phyloP scores from a whole-genome alignment of 2,329 filamentous ascomycete genomes.

The Sarocladium oryzae region DNA sequence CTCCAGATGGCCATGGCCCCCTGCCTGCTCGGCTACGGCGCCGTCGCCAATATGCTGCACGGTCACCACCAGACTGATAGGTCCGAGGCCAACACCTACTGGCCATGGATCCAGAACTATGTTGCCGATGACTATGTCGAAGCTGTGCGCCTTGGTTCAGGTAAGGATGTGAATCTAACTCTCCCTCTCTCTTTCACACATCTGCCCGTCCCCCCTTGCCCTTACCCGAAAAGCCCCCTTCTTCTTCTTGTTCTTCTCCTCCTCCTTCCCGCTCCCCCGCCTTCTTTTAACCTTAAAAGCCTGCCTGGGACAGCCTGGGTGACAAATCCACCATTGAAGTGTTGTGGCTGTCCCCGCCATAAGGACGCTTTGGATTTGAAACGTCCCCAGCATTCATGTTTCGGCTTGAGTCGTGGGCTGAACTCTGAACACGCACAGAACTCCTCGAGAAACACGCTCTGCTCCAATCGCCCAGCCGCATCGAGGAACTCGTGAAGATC shows the following conservation, averaged over 20 bases:
- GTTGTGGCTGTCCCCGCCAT: no score
- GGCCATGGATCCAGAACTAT: constrained; percentile 89
- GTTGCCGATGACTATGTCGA: constrained; percentile 70
- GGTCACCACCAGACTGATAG: constrained; percentile 53
- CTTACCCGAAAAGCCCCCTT: not conserved
- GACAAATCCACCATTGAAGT: no score
- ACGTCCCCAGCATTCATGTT: not conserved
- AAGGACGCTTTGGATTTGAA: not conserved
- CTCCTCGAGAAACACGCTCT: constrained; percentile 69
- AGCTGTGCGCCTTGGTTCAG: constrained; percentile 63
- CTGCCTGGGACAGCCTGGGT: no score
- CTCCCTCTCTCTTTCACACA: not conserved
- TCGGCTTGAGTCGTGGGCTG: not conserved
- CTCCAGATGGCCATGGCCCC: constrained; percentile 80
- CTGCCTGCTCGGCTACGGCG: constrained; percentile 83
- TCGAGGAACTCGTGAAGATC: constrained; percentile 78
- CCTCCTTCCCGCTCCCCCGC: no score
- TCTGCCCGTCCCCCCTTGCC: not conserved
- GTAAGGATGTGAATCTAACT: constrained; percentile 37
- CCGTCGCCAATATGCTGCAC: constrained; percentile 66
- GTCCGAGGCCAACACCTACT: constrained; percentile 66
- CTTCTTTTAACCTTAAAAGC: no score
- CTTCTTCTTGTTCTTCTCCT: no score
- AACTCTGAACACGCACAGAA: constrained; percentile 33
- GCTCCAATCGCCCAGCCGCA: constrained; percentile 64